Evolutionary conservation across 1,284 basidiomycete genomes (phyloP).

Genomic region (Schizopora paradoxa): DNA sequence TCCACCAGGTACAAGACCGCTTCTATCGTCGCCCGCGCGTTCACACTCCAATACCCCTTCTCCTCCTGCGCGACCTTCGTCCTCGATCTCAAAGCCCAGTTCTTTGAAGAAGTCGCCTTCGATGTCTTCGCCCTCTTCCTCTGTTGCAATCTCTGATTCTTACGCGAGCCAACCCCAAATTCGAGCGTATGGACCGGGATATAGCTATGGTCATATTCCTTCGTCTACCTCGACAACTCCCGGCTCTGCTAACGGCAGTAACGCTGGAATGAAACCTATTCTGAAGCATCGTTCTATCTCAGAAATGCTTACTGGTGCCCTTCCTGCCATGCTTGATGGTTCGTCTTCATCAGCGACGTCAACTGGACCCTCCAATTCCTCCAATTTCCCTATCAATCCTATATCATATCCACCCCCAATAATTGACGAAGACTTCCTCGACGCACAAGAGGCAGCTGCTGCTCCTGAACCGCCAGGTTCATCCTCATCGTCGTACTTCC

Average conservation of each 20-base stretch:
- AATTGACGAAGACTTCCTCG: slow-evolving; percentile 16
- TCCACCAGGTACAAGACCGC: slow-evolving; percentile 36
- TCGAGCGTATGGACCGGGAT: slow-evolving; percentile 29
- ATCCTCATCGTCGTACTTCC: no score
- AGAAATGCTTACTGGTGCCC: slow-evolving; percentile 71
- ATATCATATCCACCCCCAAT: no score
- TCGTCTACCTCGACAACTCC: slow-evolving; percentile 31
- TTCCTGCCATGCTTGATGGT: slow-evolving; percentile 43
- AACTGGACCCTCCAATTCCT: slow-evolving; percentile 20
- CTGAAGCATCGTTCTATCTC: slow-evolving; percentile 93
- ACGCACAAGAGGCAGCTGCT: no score
- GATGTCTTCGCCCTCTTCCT: slow-evolving; percentile 15
- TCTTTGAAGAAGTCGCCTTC: neutral
- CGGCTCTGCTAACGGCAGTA: slow-evolving; percentile 32
- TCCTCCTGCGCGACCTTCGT: slow-evolving; percentile 22
- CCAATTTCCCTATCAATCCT: no score
- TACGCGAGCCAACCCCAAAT: slow-evolving; percentile 1
- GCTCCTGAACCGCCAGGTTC: no score
- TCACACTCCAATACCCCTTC: slow-evolving; percentile 23
- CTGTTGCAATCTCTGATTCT: slow-evolving; percentile 3
- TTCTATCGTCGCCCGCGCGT: slow-evolving; percentile 16
- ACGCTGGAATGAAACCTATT: slow-evolving; percentile 73
- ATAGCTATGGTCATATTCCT: slow-evolving; percentile 22
- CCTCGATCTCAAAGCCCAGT: neutral
- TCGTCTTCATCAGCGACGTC: no score